Evolutionary conservation across 768 basidiomycete species (phyloP).

Genomic region (Daedaleopsis nitida): DNA sequence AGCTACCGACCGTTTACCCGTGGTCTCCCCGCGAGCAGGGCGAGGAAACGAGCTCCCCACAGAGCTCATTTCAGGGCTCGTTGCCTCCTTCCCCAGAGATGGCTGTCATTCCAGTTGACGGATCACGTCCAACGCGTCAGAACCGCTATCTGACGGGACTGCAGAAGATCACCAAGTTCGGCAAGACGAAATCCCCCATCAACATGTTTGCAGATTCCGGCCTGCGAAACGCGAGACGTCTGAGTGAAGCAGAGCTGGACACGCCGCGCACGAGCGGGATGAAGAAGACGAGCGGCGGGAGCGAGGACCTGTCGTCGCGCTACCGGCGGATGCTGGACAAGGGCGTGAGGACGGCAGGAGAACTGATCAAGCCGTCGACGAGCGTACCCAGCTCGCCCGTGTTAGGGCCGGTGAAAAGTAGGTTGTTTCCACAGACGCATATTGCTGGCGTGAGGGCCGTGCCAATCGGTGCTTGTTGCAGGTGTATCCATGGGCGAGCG

Average conservation of each 20-base stretch:
- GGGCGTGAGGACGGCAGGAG: slow-evolving; percentile 9
- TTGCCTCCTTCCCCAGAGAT: slow-evolving; percentile 17
- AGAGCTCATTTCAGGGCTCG: slow-evolving; percentile 4
- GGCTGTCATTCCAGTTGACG: slow-evolving; percentile 5
- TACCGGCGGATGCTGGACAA: slow-evolving; percentile 15
- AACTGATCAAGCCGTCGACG: slow-evolving; percentile 12
- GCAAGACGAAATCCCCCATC: slow-evolving; percentile 33
- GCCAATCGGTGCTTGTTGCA: neutral
- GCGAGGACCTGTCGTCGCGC: slow-evolving; percentile 5
- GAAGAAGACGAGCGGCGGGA: slow-evolving; percentile 3
- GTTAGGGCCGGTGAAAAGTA: slow-evolving; percentile 11
- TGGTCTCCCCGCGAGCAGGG: slow-evolving; percentile 3
- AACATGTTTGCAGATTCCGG: slow-evolving; percentile 29
- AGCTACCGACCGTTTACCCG: neutral
- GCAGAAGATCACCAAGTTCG: slow-evolving; percentile 38
- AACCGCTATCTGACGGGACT: slow-evolving; percentile 30
- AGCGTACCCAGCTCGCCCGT: slow-evolving; percentile 25
- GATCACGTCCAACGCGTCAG: slow-evolving; percentile 14
- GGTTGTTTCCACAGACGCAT: slow-evolving; percentile 12
- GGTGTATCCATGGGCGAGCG: neutral
- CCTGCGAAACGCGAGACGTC: slow-evolving; percentile 13
- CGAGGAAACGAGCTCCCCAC: neutral
- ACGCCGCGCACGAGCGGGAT: neutral
- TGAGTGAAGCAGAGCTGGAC: slow-evolving; percentile 22
- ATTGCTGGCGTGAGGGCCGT: neutral